Base-by-base conservation (phyloP, 257 asterid genomes). In the Solanum sparsipilum region DNA sequence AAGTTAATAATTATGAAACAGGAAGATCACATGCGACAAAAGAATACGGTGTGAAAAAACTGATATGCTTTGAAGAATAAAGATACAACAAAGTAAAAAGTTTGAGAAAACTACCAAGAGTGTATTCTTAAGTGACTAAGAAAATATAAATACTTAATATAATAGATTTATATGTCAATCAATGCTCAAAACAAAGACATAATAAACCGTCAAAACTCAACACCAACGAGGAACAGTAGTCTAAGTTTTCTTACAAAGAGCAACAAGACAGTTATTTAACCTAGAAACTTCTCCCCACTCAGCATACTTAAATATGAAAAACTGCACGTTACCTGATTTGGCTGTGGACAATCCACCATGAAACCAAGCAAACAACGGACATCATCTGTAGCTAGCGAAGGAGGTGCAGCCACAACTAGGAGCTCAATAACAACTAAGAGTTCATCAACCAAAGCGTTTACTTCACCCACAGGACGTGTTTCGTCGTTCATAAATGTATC, bases 261-360 rank as follows among this genome's bases (percentile, higher is more conserved):
- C 21, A 78, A 78, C 34, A 58, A 10, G 71, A 63, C 85, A 85
- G 72, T 39, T 76, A 76, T 52, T 65, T 74, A 41, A 73, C 65
- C 58, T 11, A 86, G 83, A n/a, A 32, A 78, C 84, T 88, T 83
- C 63, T 79, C 67, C 65, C 81, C 81, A 84, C 36, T 70, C 52
- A 36, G 75, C 86, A 83, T 85, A 75, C n/a, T 72, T 85, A 35
- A 41, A 34, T 41, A 56, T 25, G 20, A 68, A 34, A 34, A 44
- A 83, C 9, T 65, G 46, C 74, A 89, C 87, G 56, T 90, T 92
- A 97, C 99, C 98, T 97, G 99, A 94, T 97, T 97, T 87, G 96
- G 94, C 87, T 97, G 99, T 86, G 99, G 99, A 85, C 98, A 96
- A 91, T 96, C 99, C 87, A 93, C 96, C 98, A 97, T 96, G 94